Evolutionary conservation across 2,329 filamentous ascomycete species (phyloP), one percentile per base, ranked within the genome.

Genomic region (Metarhizium rileyi): DNA sequence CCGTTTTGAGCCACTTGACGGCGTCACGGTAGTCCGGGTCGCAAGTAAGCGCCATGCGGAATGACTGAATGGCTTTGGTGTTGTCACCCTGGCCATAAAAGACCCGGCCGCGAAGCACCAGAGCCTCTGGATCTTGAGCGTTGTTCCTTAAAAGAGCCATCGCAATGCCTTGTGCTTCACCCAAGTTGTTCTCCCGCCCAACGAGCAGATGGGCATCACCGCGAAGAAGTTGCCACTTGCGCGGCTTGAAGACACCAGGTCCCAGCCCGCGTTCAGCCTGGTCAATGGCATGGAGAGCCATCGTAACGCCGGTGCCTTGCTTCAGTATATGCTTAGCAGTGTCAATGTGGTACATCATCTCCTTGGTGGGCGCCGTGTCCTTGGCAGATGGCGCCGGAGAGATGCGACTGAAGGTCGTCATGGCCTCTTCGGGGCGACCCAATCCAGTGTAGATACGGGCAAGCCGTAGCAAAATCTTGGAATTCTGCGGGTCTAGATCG

Each of bases 71-170:
- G 2, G 93, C 91, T 75, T 96, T 95, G 2, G 94, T 87, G 61
- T 95, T 95, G 58, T 98, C 93, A 27, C 93, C 93, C 64, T 93
- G 87, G 4, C 83, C 84, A 61, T 97, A 97, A 46, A 95, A 77
- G 16, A 89, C 86, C 55, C 90, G 82, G 23, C 91, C 93, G 44
- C 91, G 82, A 47, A 98, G 79, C 5, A 96, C 87, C 55, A 98
- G 73, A 1, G 91, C 93, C 70, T 98, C 93, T 2, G 93, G 90
- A 62, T 98, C 93, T 64, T 91, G 86, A 65, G 76, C 89, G 72
- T 97, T 97, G 63, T 79, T 76, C 48, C 93, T 82, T 54, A 98
- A 75, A 58, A 98, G 70, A 3, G 80, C 80, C 81, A 96, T 95
- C 59, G 90, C 90, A 49, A 97, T 82, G 63, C 90, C 94, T 69